Percentiles rank a stretch among this genome's conserved stretches.
These are phyloP conservation scores for Wickerhamomyces pijperi DNA, from an alignment of 805 yeast species.

Conservation along the genomic window DNA sequence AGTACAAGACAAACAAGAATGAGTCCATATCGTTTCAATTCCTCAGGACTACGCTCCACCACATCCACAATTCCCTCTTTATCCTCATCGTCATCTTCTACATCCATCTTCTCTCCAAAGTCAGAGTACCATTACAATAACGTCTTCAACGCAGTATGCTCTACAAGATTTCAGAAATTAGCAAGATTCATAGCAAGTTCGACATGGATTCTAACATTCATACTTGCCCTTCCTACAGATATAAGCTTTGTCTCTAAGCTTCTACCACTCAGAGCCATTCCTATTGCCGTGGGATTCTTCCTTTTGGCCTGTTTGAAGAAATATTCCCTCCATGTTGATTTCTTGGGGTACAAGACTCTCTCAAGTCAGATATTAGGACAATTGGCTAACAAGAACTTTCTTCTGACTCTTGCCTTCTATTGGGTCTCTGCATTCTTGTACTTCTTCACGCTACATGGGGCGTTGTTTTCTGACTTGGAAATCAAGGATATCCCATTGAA, in stretches of 20 bases:
- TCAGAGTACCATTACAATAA: slow-evolving; percentile 24
- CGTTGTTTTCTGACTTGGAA: slow-evolving; percentile 12
- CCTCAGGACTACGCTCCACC: no score
- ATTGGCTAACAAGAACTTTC: slow-evolving; percentile 14
- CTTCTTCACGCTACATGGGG: slow-evolving; percentile 14
- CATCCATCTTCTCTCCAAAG: not conserved
- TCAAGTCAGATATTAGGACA: slow-evolving; percentile 18
- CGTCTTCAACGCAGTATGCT: slow-evolving; percentile 29
- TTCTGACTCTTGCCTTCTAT: slow-evolving; percentile 11
- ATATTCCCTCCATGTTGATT: slow-evolving; percentile 28
- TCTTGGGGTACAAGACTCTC: slow-evolving; percentile 22
- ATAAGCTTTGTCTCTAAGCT: slow-evolving; percentile 16
- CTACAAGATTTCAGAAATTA: slow-evolving; percentile 27
- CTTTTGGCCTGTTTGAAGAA: slow-evolving; percentile 28
- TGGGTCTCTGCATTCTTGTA: slow-evolving; percentile 15
- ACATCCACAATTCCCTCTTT: no score
- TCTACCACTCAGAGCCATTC: slow-evolving; percentile 19
- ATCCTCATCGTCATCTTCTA: not conserved
- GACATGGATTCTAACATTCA: slow-evolving; percentile 18
- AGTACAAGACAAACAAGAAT: no score
- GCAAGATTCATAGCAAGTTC: slow-evolving; percentile 23
- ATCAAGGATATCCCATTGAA: slow-evolving; percentile 22
- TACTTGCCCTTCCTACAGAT: slow-evolving; percentile 15
- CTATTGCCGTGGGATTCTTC: slow-evolving; percentile 20
- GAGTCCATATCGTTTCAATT: no score